Conservation (phyloP, 805 yeast genomes). For the Komagataella pastoris region DNA sequence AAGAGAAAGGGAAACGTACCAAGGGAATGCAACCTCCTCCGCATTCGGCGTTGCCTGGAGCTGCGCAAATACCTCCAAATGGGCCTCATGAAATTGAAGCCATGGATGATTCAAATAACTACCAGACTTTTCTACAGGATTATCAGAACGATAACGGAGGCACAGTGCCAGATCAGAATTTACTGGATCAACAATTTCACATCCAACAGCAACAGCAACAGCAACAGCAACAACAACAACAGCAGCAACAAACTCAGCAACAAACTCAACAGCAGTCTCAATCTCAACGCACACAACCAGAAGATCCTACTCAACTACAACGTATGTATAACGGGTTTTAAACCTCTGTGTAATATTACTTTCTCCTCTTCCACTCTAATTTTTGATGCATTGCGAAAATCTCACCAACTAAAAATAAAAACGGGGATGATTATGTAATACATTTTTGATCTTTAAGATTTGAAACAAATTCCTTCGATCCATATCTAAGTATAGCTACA, state of each 20-base stretch:
- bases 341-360: neutral
- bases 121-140: neutral
- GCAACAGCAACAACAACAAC: conserved; percentile 8
- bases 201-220: neutral
- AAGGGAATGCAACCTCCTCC: conserved; percentile 1
- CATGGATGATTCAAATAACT: conserved; percentile 9
- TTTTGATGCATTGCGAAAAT: too few species aligned
- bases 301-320: conserved; percentile 5
- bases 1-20: conserved; percentile 38
- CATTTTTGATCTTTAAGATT: neutral
- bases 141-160: conserved; percentile 7
- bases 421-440: neutral
- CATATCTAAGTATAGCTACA: neutral
- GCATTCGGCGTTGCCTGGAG: neutral
- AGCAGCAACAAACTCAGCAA: conserved; percentile 4
- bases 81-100: neutral
- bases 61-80: neutral
- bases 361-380: too few species aligned
- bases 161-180: conserved; percentile 10
- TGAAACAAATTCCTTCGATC: neutral
- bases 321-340: neutral
- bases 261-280: conserved; percentile 6
- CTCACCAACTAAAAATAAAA: too few species aligned
- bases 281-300: conserved; percentile 7
- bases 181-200: conserved; percentile 3